Percentiles rank a stretch among this genome's conserved stretches.
Evolutionary conservation across 768 basidiomycete genomes (phyloP).

Genomic region (Lactarius evosmus): DNA sequence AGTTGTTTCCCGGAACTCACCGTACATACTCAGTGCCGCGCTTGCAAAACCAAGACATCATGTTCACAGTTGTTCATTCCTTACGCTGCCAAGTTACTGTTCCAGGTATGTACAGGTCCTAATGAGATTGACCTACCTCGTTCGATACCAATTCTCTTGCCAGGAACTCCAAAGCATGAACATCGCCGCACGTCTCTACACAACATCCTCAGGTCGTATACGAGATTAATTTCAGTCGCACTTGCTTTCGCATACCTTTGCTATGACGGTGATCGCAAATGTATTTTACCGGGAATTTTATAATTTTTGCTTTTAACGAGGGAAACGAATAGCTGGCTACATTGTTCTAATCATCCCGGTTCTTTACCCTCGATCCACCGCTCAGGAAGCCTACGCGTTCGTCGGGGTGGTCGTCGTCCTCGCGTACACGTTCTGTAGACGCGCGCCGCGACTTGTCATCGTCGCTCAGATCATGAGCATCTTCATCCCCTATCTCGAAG

Average conservation of each 20-base stretch:
- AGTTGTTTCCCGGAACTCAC: constrained; percentile 2
- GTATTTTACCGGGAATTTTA: constrained; percentile 36
- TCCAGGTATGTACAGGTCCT: constrained; percentile 62
- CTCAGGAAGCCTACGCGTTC: constrained; percentile 69
- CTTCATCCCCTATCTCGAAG: constrained; percentile 90
- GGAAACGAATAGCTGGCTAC: background rate
- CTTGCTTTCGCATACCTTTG: constrained; percentile 19
- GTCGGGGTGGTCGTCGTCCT: constrained; percentile 44
- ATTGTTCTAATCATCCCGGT: constrained; percentile 21
- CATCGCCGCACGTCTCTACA: constrained; percentile 84
- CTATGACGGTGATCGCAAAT: constrained; percentile 27
- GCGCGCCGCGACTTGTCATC: constrained; percentile 57
- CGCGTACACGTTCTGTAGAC: constrained; percentile 50
- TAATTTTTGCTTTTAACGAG: constrained; percentile 15
- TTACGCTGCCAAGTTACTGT: constrained; percentile 93
- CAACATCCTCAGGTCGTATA: constrained; percentile 83
- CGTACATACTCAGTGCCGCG: constrained; percentile 56
- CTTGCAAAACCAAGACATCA: constrained; percentile 96
- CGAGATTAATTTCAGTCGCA: constrained; percentile 45
- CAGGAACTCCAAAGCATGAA: constrained; percentile 96
- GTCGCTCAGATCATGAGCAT: constrained; percentile 52
- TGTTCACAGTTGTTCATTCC: constrained; percentile 91
- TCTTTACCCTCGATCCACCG: constrained; percentile 26
- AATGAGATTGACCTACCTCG: background rate
- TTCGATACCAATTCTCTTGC: constrained; percentile 11